Evolutionary conservation across 352 stramenopile genomes (phyloP), one percentile per base, ranked within the genome.

Genomic region (Hyphochytrium catenoides): DNA sequence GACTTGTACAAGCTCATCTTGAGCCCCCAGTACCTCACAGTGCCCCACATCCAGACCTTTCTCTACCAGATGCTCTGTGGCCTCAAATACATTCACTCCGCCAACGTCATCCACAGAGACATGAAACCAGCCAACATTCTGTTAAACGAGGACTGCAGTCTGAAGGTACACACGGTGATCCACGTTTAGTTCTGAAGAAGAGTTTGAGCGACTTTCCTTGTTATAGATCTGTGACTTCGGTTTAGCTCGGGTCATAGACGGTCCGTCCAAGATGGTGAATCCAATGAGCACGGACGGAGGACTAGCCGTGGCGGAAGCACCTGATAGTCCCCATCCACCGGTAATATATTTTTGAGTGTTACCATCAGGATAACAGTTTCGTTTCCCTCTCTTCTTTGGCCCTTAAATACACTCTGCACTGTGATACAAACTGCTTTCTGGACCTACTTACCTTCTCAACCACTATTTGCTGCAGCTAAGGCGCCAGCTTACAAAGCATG

Each of bases 41-140:
- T 92, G 36, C 76, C 86, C 41, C 85, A 95, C 50, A 87, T 91
- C 20, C 78, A 94, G 57, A 89, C 94, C n/a, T 94, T 95, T 53
- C 51, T 93, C 39, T 94, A 95, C 51, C 82, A 95, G 48, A 51
- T 95, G 26, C 51, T 95, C 8, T 79, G 81, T 15, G 82, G 77
- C 2, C 50, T 95, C 26, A 95, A 95, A 58, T 95, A 94, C 48
- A 87, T 95, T 33, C 85, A 95, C 50, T 91, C 72, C 20, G 68
- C 59, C 9, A 75, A 83, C 44, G 66, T 86, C 31, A 82, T 86
- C 43, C 72, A 86, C 36, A 67, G 72, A 22, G 72, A 86, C 44
- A 66, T 86, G 54, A 86, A 86, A 39, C 72, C 72, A 0, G 66
- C 68, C 41, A 88, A 88, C 43, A 75, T 88, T 6, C 29, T 88